Percentiles rank a stretch among this genome's conserved stretches.
phyloP scores from a whole-genome alignment of 2,329 filamentous ascomycete genomes.

The Trichophyton simii region DNA sequence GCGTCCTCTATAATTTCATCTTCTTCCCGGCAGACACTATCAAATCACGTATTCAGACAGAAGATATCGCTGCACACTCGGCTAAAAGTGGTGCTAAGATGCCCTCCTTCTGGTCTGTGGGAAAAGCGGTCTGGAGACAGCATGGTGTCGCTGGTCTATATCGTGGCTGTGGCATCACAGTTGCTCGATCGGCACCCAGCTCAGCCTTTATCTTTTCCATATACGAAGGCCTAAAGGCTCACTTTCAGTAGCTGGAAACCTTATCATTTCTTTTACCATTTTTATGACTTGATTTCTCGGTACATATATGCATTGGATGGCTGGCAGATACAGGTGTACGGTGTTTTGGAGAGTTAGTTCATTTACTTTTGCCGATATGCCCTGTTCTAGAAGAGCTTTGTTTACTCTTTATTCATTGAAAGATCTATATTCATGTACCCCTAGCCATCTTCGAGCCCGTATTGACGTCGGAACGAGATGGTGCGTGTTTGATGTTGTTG shows the following conservation, averaged over 20 bases:
- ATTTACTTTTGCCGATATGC: not conserved
- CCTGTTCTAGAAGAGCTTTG: too few relatives aligned
- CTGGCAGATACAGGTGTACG: not conserved
- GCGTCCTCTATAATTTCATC: slow-evolving; percentile 89
- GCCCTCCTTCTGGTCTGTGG: slow-evolving; percentile 61
- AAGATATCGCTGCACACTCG: slow-evolving; percentile 42
- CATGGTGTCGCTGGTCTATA: slow-evolving; percentile 79
- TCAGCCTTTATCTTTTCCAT: slow-evolving; percentile 98
- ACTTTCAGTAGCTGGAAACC: slow-evolving; percentile 41
- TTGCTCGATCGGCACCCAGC: slow-evolving; percentile 74
- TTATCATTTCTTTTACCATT: slow-evolving; percentile 29
- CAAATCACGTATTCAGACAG: slow-evolving; percentile 93
- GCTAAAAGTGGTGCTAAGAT: slow-evolving; percentile 35
- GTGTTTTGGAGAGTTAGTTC: not conserved
- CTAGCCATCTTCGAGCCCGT: too few relatives aligned
- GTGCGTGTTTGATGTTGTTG: too few relatives aligned
- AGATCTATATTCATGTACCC: too few relatives aligned
- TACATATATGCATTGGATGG: not conserved
- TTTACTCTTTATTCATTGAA: too few relatives aligned
- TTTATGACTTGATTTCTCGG: not conserved
- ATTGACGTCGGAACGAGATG: too few relatives aligned
- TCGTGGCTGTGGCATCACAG: slow-evolving; percentile 88
- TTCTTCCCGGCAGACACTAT: slow-evolving; percentile 97
- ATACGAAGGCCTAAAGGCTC: slow-evolving; percentile 61
- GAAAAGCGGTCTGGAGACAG: slow-evolving; percentile 61